Conservation (phyloP, 1,284 basidiomycete species). For the Mycocalia duriaeana region DNA sequence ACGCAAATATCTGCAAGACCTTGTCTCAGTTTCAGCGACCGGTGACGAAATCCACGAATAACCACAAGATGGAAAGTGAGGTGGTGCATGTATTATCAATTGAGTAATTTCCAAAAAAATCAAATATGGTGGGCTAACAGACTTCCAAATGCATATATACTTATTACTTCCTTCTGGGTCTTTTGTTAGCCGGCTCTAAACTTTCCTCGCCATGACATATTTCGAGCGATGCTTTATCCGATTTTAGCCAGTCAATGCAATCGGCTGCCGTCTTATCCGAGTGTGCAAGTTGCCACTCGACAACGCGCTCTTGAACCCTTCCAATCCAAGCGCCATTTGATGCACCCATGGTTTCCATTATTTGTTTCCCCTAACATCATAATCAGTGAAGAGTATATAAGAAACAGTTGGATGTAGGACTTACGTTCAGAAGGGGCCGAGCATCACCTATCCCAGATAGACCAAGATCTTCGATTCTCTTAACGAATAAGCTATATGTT, state of each 20-base stretch:
- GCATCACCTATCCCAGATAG: conserved; percentile 60
- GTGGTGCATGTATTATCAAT: too few species aligned
- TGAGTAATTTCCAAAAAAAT: too few species aligned
- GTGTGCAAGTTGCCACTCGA: conserved; percentile 81
- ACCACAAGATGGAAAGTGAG: too few species aligned
- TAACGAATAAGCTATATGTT: conserved; percentile 63
- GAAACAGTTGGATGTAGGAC: conserved; percentile 21
- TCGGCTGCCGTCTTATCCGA: conserved; percentile 62
- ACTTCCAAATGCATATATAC: too few species aligned
- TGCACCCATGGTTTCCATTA: conserved; percentile 51
- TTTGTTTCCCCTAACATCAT: conserved; percentile 60
- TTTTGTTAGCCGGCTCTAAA: conserved; percentile 37
- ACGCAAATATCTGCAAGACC: too few species aligned
- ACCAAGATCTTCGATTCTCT: conserved; percentile 56
- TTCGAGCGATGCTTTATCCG: conserved; percentile 44
- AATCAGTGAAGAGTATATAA: conserved; percentile 3
- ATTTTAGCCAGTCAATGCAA: conserved; percentile 65
- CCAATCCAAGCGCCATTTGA: conserved; percentile 68
- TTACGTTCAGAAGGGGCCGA: conserved; percentile 73
- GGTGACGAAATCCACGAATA: too few species aligned
- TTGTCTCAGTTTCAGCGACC: too few species aligned
- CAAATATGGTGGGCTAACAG: too few species aligned
- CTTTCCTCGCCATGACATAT: conserved; percentile 28
- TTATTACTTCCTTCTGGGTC: conserved; percentile 33
- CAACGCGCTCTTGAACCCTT: conserved; percentile 55